A percentile compares a stretch with the other conserved stretches of the same genome.
These are phyloP conservation scores for Ceraceosorus bombacis DNA, from an alignment of 1,284 basidiomycete species.

Conservation along the genomic window DNA sequence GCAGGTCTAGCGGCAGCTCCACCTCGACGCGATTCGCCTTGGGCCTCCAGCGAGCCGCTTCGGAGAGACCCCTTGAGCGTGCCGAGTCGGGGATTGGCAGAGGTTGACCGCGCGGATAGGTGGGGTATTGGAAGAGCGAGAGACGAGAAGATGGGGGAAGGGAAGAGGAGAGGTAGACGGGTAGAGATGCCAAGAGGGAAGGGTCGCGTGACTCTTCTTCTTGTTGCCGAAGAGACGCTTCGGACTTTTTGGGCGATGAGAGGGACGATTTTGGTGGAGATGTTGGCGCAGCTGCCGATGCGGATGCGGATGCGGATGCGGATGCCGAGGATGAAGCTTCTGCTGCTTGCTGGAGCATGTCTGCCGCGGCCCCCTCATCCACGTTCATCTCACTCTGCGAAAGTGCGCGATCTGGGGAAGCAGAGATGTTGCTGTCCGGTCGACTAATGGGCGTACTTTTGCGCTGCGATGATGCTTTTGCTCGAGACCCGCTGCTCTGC, in stretches of 20 bases:
- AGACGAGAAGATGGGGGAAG: conserved; percentile 28
- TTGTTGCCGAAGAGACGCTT: neutral
- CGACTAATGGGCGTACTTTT: too few species aligned
- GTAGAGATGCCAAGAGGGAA: conserved; percentile 38
- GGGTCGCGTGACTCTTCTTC: conserved; percentile 1
- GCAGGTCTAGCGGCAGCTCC: conserved; percentile 41
- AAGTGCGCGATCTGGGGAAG: too few species aligned
- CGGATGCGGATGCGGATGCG: neutral
- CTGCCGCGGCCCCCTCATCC: too few species aligned
- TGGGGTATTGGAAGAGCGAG: conserved; percentile 44
- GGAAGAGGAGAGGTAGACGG: conserved; percentile 40
- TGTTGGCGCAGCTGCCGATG: neutral
- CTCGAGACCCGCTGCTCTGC: too few species aligned
- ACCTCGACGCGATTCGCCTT: conserved; percentile 41
- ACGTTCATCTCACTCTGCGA: too few species aligned
- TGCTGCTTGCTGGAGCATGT: too few species aligned
- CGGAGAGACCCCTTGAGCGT: conserved; percentile 30
- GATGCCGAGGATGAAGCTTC: neutral
- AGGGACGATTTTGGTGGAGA: neutral
- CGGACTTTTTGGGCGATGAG: neutral
- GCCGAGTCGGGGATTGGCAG: conserved; percentile 41
- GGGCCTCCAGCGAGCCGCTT: conserved; percentile 39
- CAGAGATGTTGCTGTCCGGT: too few species aligned
- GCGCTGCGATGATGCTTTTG: too few species aligned
- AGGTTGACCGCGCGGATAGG: conserved; percentile 34